These are phyloP conservation scores for Didymella segeticola DNA, from an alignment of 2,329 filamentous ascomycete species.

Conservation along the genomic window DNA sequence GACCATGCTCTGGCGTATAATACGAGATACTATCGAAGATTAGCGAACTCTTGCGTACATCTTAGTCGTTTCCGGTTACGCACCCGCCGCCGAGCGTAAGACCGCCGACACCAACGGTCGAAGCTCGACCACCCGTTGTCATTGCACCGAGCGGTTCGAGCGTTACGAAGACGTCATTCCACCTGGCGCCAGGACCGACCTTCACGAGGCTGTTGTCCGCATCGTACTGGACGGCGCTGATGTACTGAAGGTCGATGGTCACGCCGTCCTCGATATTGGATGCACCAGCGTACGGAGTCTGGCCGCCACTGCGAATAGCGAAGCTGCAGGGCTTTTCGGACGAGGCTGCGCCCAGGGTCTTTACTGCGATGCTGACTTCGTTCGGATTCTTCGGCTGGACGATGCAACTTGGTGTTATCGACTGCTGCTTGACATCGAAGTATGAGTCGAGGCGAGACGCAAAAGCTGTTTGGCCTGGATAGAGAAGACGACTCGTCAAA, in stretches of 20 bases:
- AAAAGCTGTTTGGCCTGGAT: conserved; percentile 23
- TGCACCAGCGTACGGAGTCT: conserved; percentile 32
- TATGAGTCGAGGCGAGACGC: conserved; percentile 24
- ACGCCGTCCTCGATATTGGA: conserved; percentile 40
- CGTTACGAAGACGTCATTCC: conserved; percentile 33
- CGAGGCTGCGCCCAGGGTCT: conserved; percentile 9
- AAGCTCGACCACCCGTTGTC: conserved; percentile 33
- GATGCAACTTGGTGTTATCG: conserved; percentile 31
- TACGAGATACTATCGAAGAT: conserved; percentile 29
- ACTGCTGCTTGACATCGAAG: conserved; percentile 32
- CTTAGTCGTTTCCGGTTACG: background rate
- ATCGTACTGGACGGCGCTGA: conserved; percentile 29
- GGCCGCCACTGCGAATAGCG: conserved; percentile 35
- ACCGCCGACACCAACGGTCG: conserved; percentile 35
- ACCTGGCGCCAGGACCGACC: conserved; percentile 35
- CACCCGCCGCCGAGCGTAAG: conserved; percentile 33
- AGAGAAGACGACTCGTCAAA: conserved; percentile 19
- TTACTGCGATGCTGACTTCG: conserved; percentile 29
- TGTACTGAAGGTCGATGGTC: conserved; percentile 33
- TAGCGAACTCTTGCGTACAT: background rate
- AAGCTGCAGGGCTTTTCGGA: conserved; percentile 23
- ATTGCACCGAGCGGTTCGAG: conserved; percentile 33
- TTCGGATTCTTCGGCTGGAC: conserved; percentile 26
- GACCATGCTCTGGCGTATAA: conserved; percentile 36
- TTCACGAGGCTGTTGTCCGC: conserved; percentile 21